These are phyloP conservation scores for Musa schizocarpa DNA, from an alignment of 176 grass and related monocot species.

Conservation along the genomic window DNA sequence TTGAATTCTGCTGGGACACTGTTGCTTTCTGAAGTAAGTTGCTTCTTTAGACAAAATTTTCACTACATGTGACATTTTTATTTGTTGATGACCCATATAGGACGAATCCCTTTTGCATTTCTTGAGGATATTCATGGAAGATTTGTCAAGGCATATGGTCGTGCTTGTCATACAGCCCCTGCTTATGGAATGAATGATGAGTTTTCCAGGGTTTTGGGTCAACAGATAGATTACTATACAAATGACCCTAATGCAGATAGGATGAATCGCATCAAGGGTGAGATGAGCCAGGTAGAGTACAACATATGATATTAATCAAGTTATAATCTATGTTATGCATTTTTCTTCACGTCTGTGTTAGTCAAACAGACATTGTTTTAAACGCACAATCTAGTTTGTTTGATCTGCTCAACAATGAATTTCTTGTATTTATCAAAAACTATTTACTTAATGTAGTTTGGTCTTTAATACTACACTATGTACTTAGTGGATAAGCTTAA, in stretches of 20 bases:
- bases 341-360: background rate
- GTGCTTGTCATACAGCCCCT: constrained; percentile 66
- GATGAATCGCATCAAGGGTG: constrained; percentile 88
- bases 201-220: constrained; percentile 80
- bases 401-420: background rate
- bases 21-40: background rate
- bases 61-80: constrained; percentile 6
- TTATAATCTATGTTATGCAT: background rate
- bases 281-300: constrained; percentile 79
- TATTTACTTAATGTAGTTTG: too few relatives aligned
- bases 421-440: background rate
- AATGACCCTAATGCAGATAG: constrained; percentile 89
- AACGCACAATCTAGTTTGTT: background rate
- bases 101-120: constrained; percentile 85
- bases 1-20: background rate
- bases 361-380: background rate
- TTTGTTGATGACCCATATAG: constrained; percentile 21
- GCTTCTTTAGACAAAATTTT: background rate
- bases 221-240: constrained; percentile 96
- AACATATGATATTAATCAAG: background rate
- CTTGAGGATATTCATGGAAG: constrained; percentile 91
- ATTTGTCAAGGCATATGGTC: constrained; percentile 85
- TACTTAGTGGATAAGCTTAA: too few relatives aligned
- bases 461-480: too few relatives aligned
- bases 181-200: constrained; percentile 98